Evolutionary conservation across 2,329 filamentous ascomycete genomes (phyloP).

Genomic region (Clarireedia paspali): DNA sequence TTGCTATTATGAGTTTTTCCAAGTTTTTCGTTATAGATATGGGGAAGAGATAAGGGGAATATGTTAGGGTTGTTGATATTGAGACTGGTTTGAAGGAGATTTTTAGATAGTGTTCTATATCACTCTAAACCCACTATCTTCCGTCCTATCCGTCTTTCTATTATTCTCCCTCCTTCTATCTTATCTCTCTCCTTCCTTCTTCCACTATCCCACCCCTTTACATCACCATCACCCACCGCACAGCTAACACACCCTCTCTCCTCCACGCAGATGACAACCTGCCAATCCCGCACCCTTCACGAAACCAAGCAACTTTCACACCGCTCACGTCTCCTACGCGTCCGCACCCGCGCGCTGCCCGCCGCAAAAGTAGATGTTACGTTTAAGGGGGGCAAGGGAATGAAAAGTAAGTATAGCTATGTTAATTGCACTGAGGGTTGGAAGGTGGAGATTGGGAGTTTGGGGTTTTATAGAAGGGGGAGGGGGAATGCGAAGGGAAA

Average conservation of each 20-base stretch:
- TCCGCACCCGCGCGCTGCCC: not conserved
- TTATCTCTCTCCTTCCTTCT: no score
- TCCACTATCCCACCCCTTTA: no score
- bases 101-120: no score
- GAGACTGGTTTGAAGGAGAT: no score
- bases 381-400: not conserved
- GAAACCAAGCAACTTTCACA: not conserved
- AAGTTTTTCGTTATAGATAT: no score
- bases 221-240: no score
- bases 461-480: conserved; percentile 2
- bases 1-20: conserved; percentile 2
- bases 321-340: not conserved
- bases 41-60: no score
- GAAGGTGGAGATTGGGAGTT: not conserved
- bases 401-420: conserved; percentile 6
- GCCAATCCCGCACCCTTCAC: not conserved
- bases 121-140: no score
- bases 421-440: not conserved
- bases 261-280: not conserved
- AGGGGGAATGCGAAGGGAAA: not conserved
- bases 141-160: no score
- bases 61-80: no score
- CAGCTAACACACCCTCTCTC: no score
- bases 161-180: no score
- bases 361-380: conserved; percentile 6